Evolutionary conservation across 164 flowering plant species (phyloP).

Genomic region (Hamamelis virginiana): DNA sequence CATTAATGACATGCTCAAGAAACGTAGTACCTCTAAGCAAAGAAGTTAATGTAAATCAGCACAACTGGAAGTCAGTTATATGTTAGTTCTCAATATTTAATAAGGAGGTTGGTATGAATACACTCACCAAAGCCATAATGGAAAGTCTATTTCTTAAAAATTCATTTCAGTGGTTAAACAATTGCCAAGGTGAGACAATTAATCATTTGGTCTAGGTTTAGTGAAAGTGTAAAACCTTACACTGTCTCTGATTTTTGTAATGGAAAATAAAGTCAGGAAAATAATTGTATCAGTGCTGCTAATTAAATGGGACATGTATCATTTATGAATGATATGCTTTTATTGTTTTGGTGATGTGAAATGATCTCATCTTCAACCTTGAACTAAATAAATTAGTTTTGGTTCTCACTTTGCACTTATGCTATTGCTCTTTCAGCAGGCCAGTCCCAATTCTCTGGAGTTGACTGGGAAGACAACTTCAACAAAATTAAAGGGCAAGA

Average conservation of each 20-base stretch:
- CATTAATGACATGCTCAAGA: background rate
- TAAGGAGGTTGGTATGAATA: too few species aligned
- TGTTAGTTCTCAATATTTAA: too few species aligned
- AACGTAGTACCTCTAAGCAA: background rate
- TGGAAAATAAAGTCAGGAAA: background rate
- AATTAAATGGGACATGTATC: background rate
- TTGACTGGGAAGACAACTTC: slow-evolving; percentile 19
- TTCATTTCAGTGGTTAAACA: background rate
- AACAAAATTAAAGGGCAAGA: slow-evolving; percentile 35
- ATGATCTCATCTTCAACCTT: background rate
- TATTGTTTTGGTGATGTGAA: background rate
- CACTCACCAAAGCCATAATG: too few species aligned
- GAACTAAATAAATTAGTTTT: background rate
- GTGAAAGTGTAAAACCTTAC: background rate
- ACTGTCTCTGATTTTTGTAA: background rate
- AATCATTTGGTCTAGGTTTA: background rate
- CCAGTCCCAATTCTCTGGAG: slow-evolving; percentile 23
- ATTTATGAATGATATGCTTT: background rate
- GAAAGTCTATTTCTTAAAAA: too few species aligned
- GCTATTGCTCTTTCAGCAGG: slow-evolving; percentile 21
- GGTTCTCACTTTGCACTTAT: background rate
- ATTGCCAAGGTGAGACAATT: background rate
- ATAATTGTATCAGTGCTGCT: background rate
- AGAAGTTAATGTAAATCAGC: too few species aligned
- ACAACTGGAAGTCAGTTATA: too few species aligned